Base-by-base conservation (phyloP, 768 basidiomycete genomes). In the Boletus vermiculosoides region DNA sequence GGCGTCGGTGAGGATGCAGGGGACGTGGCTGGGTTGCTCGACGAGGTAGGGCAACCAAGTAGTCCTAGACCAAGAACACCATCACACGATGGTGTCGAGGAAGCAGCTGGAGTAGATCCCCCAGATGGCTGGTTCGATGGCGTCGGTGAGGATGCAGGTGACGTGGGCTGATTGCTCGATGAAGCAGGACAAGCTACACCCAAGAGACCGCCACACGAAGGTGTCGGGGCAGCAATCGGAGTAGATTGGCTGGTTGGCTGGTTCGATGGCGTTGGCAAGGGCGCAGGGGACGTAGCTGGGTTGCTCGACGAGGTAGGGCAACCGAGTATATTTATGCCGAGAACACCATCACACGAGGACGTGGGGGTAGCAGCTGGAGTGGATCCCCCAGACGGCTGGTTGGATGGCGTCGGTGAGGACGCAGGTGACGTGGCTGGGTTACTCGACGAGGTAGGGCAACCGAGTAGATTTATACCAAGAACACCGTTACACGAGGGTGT, bases 121-220 rank as follows among this genome's bases (percentile, higher is more conserved):
- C 25, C 12, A 5, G 34, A 12, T n/a, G 33, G 9, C 25, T 45
- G 23, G 23, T 9, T 10, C 8, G 42, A 8, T 16, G 42, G 42
- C 42, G 42, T 44, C 22, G 22, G 15, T 23, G 42, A 33, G 31
- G 8, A 7, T 11, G 10, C 20, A 33, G 31, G 18, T 12, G 30
- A 9, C 5, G 20, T 13, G 1, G 50, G 3, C 16, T 47, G 1
- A 7, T 2, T 41, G 41, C 41, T 56, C 1, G 61, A 39, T 6
- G 63, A 25, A 16, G 52, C 10, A 18, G 62, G 39, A 6, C 45
- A 45, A 5, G n/a, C n/a, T n/a, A n/a, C n/a, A n/a, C 42, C 42
- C 8, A 44, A 10, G 3, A 46, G 45, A 30, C 64, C 65, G 10
- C 11, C 15, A n/a, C 65, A 66, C 4, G 54, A 45, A 12, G 50